Conservation (phyloP, 2,329 filamentous ascomycete genomes). For the Aspergillus novofumigatus region DNA sequence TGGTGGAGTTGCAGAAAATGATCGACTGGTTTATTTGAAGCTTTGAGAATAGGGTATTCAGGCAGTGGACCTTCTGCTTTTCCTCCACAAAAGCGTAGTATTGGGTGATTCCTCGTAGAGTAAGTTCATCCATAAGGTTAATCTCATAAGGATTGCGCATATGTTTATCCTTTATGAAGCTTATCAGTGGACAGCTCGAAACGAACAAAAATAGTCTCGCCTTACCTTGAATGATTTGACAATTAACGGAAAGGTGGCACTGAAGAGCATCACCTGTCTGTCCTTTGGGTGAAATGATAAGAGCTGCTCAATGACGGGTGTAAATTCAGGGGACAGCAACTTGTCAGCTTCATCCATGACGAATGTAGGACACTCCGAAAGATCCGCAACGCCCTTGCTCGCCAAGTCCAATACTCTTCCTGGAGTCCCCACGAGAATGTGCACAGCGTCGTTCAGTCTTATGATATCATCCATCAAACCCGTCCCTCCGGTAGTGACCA, state of each 20-base stretch:
- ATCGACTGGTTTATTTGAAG: conserved; percentile 99
- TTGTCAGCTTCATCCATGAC: conserved; percentile 99
- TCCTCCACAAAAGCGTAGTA: conserved; percentile 99
- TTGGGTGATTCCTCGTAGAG: conserved; percentile 94
- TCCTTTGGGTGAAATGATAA: conserved; percentile 95
- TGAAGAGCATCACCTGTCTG: conserved; percentile 98
- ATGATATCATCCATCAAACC: conserved; percentile 95
- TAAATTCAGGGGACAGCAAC: conserved; percentile 93
- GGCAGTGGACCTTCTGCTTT: conserved; percentile 97
- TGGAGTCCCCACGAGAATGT: conserved; percentile 96
- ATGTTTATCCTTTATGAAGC: conserved; percentile 71
- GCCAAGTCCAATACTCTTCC: conserved; percentile 94
- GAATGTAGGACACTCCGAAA: conserved; percentile 94
- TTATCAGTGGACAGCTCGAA: background rate
- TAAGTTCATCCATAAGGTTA: conserved; percentile 99
- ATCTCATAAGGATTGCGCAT: conserved; percentile 97
- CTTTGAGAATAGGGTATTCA: conserved; percentile 98
- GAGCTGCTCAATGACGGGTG: conserved; percentile 93
- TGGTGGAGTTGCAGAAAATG: conserved; percentile 99
- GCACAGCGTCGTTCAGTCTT: conserved; percentile 86
- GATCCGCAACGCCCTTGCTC: conserved; percentile 91
- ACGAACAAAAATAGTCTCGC: background rate
- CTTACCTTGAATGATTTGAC: conserved; percentile 84
- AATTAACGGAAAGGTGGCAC: conserved; percentile 92
- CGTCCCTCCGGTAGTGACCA: conserved; percentile 98